Base-by-base conservation (phyloP, 805 yeast genomes). In the Lipomyces anomalus region DNA sequence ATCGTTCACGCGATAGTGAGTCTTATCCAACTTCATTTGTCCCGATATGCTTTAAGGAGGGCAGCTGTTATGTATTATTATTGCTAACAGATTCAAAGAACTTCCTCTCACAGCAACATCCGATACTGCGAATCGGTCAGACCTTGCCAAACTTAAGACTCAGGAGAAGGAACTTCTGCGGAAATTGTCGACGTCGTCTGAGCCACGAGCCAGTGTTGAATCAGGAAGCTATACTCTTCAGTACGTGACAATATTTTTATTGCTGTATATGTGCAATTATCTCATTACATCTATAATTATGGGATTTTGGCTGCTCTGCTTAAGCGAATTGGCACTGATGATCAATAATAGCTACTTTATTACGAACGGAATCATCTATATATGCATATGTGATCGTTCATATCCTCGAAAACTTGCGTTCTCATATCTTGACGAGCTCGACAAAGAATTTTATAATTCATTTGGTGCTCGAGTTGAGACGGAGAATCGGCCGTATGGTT, bases 41-140 rank as follows among this genome's bases (percentile, higher is more conserved):
- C n/a, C n/a, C n/a, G n/a, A n/a, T n/a, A n/a, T n/a, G n/a, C n/a
- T n/a, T n/a, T n/a, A n/a, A n/a, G n/a, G n/a, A n/a, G n/a, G n/a
- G n/a, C n/a, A n/a, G n/a, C n/a, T n/a, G n/a, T n/a, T n/a, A n/a
- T n/a, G n/a, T n/a, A n/a, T n/a, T n/a, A 33, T 44, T 21, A 13
- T 34, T 7, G 9, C n/a, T 17, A 21, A 22, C 46, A 38, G 35
- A 32, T 38, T 28, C 42, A 13, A 23, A 79, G 88, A 92, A 21
- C 79, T 92, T 40, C 97, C 98, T 23, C 72, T 90, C 44, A 79
- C 94, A 48, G 95, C 95, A 4, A 84, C 95, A 1, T 89, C 86
- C 9, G 97, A 90, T 61, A 26, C 30, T 9, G 30, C 30, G 11
- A 13, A 26, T 13, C 30, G 30, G 11, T 9, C 30, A 13, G 30